Evolutionary conservation across 495 filamentous ascomycete genomes (phyloP).

Genomic region (Aspergillus indologenus): DNA sequence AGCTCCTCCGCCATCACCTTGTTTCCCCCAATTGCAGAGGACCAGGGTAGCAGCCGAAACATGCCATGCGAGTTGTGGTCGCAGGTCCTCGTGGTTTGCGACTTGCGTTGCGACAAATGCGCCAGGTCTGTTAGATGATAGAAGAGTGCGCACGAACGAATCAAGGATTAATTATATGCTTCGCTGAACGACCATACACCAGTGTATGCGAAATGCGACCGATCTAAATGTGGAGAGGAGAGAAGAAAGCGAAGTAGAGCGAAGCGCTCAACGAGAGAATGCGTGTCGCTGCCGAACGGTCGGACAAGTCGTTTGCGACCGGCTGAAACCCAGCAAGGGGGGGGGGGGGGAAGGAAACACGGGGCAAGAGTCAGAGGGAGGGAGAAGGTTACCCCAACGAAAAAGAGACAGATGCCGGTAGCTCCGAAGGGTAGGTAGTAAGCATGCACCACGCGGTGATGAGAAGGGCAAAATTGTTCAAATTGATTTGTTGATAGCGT

Average conservation of each 20-base stretch:
- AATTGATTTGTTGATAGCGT: not conserved
- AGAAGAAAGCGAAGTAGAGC: not conserved
- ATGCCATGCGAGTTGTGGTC: slow-evolving; percentile 51
- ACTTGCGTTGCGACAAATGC: slow-evolving; percentile 22
- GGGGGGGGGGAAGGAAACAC: slow-evolving; percentile 16
- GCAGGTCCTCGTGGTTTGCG: slow-evolving; percentile 8
- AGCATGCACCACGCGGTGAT: slow-evolving; percentile 2
- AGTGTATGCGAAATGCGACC: slow-evolving; percentile 17
- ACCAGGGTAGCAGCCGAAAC: slow-evolving; percentile 56
- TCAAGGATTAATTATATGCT: slow-evolving; percentile 10
- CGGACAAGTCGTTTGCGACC: slow-evolving; percentile 21
- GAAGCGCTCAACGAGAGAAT: slow-evolving; percentile 11
- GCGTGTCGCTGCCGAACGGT: slow-evolving; percentile 18
- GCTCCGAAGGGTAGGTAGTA: slow-evolving; percentile 5
- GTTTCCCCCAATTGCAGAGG: slow-evolving; percentile 53
- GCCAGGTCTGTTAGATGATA: slow-evolving; percentile 14
- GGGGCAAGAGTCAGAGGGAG: slow-evolving; percentile 7
- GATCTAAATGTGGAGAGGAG: slow-evolving; percentile 19
- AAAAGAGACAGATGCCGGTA: slow-evolving; percentile 9
- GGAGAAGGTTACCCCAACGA: slow-evolving; percentile 9
- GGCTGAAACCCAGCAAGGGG: slow-evolving; percentile 17
- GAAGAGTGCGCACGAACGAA: not conserved
- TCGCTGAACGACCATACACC: slow-evolving; percentile 15
- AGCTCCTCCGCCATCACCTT: slow-evolving; percentile 49
- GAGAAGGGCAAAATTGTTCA: not conserved